Conservation (phyloP, 2,329 filamentous ascomycete genomes). For the Neofusicoccum sp. region DNA sequence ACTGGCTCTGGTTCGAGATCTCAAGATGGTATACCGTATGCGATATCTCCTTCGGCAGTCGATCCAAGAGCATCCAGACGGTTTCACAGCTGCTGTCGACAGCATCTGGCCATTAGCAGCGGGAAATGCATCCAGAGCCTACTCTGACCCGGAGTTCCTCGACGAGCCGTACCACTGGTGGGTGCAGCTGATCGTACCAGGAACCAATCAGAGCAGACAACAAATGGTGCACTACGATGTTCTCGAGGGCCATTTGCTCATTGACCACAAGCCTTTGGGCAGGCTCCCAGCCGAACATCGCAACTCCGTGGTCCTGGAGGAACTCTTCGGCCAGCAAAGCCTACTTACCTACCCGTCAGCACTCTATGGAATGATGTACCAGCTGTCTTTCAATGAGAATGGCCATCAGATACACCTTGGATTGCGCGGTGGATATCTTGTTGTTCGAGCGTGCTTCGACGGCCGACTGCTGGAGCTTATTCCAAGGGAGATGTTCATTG, state of each 20-base stretch:
- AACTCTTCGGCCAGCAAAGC: conserved; percentile 55
- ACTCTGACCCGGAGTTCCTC: conserved; percentile 26
- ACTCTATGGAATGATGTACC: conserved; percentile 55
- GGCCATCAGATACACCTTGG: conserved; percentile 57
- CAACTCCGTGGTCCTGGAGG: conserved; percentile 42
- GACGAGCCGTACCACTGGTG: neutral
- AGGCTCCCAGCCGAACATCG: conserved; percentile 55
- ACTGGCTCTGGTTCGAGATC: conserved; percentile 48
- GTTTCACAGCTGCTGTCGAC: conserved; percentile 38
- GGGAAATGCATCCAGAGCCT: conserved; percentile 17
- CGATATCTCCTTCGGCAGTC: conserved; percentile 34
- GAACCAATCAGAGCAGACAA: conserved; percentile 20
- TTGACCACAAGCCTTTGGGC: conserved; percentile 50
- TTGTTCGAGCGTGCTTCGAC: conserved; percentile 44
- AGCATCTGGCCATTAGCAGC: conserved; percentile 44
- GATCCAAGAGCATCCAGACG: conserved; percentile 29
- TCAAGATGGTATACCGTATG: conserved; percentile 44
- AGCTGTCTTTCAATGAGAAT: conserved; percentile 37
- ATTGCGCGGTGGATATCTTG: conserved; percentile 36
- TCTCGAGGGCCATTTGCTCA: conserved; percentile 48
- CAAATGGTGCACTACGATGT: conserved; percentile 46
- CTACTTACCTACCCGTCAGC: conserved; percentile 55
- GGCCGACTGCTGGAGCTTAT: conserved; percentile 38
- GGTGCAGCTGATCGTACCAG: neutral
- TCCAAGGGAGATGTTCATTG: conserved; percentile 28